Base-by-base conservation (phyloP, 768 basidiomycete genomes). In the Lactarius vividus region DNA sequence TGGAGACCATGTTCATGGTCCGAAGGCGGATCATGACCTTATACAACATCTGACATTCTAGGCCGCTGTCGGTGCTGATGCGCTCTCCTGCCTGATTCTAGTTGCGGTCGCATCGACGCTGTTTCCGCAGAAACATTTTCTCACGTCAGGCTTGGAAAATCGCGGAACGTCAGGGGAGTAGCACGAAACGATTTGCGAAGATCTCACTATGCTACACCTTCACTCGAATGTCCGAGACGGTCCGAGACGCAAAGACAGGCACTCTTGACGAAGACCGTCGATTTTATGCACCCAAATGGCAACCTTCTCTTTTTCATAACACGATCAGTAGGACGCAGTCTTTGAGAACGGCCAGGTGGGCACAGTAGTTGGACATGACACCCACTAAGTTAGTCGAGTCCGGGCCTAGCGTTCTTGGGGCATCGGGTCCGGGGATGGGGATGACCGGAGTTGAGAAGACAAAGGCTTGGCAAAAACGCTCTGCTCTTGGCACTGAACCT, bases 271-370 rank as follows among this genome's bases (percentile, higher is more conserved):
- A 29, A 96, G 81, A 68, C 92, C 88, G 60, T 87, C 79, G 28
- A 77, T 78, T 75, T 86, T 57, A 96, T 82, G 76, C 94, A 96
- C 35, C 91, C 89, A 0, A 92, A 93, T 8, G 94, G 94, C n/a
- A 90, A 79, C 62, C 81, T 77, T 2, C 88, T 85, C 37, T 93
- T 80, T 73, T 91, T 91, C 28, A 89, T 75, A 57, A 96, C 94
- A 74, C 94, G 96, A 73, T 95, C 92, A 0, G 84, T 73, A 95
- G 81, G 7, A 96, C 76, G 71, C 94, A 96, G 65, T 89, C 85
- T 72, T 92, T 94, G 73, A 96, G 83, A 40, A 91, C 91, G 31
- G 78, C 81, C 57, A 94, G 79, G 64, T 96, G 80, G 59, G 85
- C 84, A 75, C 94, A 96, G 55, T 89, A 89, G 52, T 88, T 88